Base-by-base conservation (phyloP, 1,139 yeast species). In the Hanseniaspora gamundiae region DNA sequence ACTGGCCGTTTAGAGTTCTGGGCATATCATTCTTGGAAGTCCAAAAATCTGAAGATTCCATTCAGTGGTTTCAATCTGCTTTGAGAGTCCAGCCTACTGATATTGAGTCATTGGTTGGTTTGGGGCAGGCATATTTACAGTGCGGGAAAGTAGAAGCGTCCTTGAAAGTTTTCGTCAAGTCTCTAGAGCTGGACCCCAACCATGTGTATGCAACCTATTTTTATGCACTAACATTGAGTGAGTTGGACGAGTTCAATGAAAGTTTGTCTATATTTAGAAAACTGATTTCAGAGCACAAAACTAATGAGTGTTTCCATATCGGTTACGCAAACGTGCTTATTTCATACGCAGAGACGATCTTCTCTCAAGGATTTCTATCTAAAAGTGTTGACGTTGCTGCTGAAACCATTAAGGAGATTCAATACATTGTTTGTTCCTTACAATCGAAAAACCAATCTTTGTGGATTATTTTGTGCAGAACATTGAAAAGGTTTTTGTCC, bases 101-200 rank as follows among this genome's bases (percentile, higher is more conserved):
- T 61, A 61, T 73, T 8, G 80, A 83, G 52, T 80, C 95, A 11
- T 88, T 97, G 97, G 70, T 83, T 22, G 96, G 96, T 0, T 67
- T 91, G 33, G 98, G 98, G 19, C 98, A 93, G 60, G 93, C 96
- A 0, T 91, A 91, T 59, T 69, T 73, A 46, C 75, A 78, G 39
- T 77, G 94, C 61, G 98, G 98, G 5, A 71, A 95, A 49, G 67
- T 80, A 41, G 91, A 83, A 47, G 94, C 97, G 2, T 86, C 95
- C 0, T 71, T 74, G 8, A 87, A 83, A 57, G 96, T 93, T 1
- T 84, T 87, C 54, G 69, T 67, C 35, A 78, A 78, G 48, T 86
- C 91, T 0, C 56, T 74, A 36, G 66, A 69, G 21, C 53, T 83
- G 16, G 73, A 74, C 30, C 68, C 74, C 0, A 54, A 59, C 1